Evolutionary conservation across 345 rosid species (phyloP), one percentile per base, ranked within the genome.

Genomic region (Iberis pinnata): DNA sequence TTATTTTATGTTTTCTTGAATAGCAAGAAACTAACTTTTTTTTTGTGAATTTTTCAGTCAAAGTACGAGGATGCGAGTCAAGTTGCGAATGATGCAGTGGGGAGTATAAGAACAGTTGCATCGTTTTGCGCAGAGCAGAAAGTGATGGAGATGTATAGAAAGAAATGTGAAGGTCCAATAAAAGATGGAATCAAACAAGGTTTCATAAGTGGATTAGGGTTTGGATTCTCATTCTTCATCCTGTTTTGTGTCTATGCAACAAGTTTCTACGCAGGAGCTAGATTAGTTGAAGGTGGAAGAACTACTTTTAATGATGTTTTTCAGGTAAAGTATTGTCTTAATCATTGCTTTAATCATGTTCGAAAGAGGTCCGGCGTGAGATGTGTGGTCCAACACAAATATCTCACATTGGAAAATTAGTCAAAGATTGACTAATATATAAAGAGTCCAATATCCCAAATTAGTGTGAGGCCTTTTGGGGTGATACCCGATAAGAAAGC

Each of bases 11-110:
- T 58, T 36, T 36, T 9, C 60, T 59, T 52, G 42, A 29, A 12
- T 2, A 2, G 1, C 54, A 63, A 47, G 54, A 44, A 61, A 25
- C 8, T 49, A 10, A 1, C 11, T 1, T 29, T 4, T 6, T 49
- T 49, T 43, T 50, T 14, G 37, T 3, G 22, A 22, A 18, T n/a
- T 31, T 50, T 70, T 60, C 76, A 88, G 96, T 54, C 59, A 35
- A 65, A 72, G 81, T 84, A 84, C 8, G 94, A 84, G 73, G 90
- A 84, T 52, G 90, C 94, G 11, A 79, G 95, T 57, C 96, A 88
- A 70, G 88, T 88, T 52, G 96, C 94, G 1, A 76, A 69, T 12
- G 95, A 88, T 49, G 94, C 96, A 0, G 81, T 84, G 15, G 89
- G 88, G n/a, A 76, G 90, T 17, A 88, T 88, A 29, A 74, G 95